Conservation (phyloP, 2,329 filamentous ascomycete species). For the Nakataea oryzae region DNA sequence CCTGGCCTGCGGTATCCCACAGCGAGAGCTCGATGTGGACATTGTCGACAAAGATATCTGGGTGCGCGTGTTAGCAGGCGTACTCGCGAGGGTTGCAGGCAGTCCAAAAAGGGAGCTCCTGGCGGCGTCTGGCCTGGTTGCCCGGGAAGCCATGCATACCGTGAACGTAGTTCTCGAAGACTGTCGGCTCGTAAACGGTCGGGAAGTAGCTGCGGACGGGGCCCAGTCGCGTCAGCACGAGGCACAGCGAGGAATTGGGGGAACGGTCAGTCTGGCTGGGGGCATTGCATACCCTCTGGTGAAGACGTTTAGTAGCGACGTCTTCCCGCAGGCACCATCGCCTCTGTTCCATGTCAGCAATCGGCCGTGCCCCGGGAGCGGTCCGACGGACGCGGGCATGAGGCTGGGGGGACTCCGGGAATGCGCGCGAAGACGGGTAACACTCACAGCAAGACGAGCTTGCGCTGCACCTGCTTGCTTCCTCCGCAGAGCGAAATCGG, state of each 20-base stretch:
- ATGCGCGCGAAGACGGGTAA: conserved; percentile 1
- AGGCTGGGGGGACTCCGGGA: too few relatives aligned
- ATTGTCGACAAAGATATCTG: conserved; percentile 96
- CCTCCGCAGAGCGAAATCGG: conserved; percentile 50
- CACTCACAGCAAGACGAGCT: conserved; percentile 84
- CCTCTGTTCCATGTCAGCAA: conserved; percentile 45
- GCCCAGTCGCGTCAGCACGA: conserved; percentile 5
- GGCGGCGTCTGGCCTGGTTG: neutral
- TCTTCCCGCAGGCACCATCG: conserved; percentile 95
- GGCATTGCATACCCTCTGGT: conserved; percentile 70
- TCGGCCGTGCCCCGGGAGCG: neutral
- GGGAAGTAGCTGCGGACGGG: conserved; percentile 67
- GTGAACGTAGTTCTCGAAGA: conserved; percentile 98
- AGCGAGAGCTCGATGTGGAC: conserved; percentile 94
- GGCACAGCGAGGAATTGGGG: conserved; percentile 8
- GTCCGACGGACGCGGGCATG: neutral
- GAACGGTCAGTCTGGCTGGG: neutral
- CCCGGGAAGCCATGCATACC: conserved; percentile 40
- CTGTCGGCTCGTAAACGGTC: conserved; percentile 95
- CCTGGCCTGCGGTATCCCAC: conserved; percentile 97
- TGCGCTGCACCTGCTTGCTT: conserved; percentile 82
- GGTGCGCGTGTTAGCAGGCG: neutral
- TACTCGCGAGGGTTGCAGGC: conserved; percentile 1
- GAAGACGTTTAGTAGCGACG: conserved; percentile 93
- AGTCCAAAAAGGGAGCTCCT: neutral